Base-by-base conservation (phyloP, 2,329 filamentous ascomycete species). In the Annulohypoxylon truncatum region DNA sequence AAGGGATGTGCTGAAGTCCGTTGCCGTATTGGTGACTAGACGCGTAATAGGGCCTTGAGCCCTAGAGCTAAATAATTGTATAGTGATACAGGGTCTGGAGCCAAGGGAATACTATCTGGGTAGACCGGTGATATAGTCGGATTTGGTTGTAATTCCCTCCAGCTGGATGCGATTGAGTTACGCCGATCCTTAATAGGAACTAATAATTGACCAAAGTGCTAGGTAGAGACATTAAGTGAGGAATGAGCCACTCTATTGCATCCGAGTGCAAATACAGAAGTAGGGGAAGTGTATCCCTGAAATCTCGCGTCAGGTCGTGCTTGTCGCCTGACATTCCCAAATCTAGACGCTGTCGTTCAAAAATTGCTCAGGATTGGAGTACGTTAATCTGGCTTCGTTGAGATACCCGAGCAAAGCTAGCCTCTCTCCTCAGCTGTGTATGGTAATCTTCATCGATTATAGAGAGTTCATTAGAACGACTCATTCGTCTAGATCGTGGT, bases 401-500 rank as follows among this genome's bases (percentile, higher is more conserved):
- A 24, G 33, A 26, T 44, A 18, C 2, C 12, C 22, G 46, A n/a
- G 15, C 22, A 13, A 22, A 29, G 35, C 12, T 29, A 20, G 57
- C 44, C 33, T 24, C 42, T 13, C 44, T 53, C 26, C 33, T 54
- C n/a, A 60, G 24, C 9, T 51, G 53, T 8, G 47, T 15, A 38
- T 64, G 61, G 18, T 64, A 64, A 15, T 56, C 51, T 31, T 58
- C 33, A 20, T 56, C 46, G 33, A 60, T 28, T 13, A 42, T 51
- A 7, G 15, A 35, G 8, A 60, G 50, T 35, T 64, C 54, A 10
- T 29, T 31, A 29, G 60, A 60, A 12, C 26, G 2, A 13, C 15
- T 38, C 24, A 10, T 13, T 22, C 18, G 13, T 28, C 38, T 20
- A 24, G 40, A 31, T 24, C 26, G 29, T n/a, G 53, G 7, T 18